A percentile compares a stretch with the other conserved stretches of the same genome.
These are phyloP conservation scores for Myriosclerotinia duriaeana DNA, from an alignment of 2,329 filamentous ascomycete species.

Conservation along the genomic window DNA sequence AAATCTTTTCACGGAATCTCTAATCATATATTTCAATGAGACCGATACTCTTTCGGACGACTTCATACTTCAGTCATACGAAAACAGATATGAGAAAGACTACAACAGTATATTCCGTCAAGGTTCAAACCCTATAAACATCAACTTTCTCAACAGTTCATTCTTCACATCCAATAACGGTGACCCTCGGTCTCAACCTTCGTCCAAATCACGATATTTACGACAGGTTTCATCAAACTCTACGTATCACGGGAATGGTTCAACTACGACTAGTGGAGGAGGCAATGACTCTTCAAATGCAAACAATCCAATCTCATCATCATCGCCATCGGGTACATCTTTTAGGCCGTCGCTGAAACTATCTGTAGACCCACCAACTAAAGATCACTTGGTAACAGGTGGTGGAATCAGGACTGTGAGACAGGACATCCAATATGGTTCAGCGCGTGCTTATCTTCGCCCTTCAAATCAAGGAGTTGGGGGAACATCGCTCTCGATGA, in stretches of 20 bases:
- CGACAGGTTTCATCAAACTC: background rate
- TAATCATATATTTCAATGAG: slow-evolving; percentile 53
- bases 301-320: background rate
- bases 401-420: slow-evolving; percentile 45
- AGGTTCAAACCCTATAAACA: slow-evolving; percentile 45
- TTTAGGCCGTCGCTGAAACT: slow-evolving; percentile 21
- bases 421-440: slow-evolving; percentile 50
- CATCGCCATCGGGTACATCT: background rate
- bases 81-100: slow-evolving; percentile 48
- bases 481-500: slow-evolving; percentile 49
- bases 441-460: slow-evolving; percentile 47
- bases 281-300: background rate
- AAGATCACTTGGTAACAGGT: slow-evolving; percentile 43
- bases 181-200: background rate
- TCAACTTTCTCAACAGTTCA: slow-evolving; percentile 40
- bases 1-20: slow-evolving; percentile 48
- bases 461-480: slow-evolving; percentile 41
- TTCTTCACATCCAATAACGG: background rate
- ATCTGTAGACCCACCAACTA: slow-evolving; percentile 23
- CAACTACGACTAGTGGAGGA: too few species aligned
- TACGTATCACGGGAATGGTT: background rate
- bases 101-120: slow-evolving; percentile 49
- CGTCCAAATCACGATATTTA: background rate
- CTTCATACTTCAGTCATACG: slow-evolving; percentile 45
- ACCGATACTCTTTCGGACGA: slow-evolving; percentile 41